Conservation (phyloP, 2,329 filamentous ascomycete genomes). For the Aspergillus calidoustus region DNA sequence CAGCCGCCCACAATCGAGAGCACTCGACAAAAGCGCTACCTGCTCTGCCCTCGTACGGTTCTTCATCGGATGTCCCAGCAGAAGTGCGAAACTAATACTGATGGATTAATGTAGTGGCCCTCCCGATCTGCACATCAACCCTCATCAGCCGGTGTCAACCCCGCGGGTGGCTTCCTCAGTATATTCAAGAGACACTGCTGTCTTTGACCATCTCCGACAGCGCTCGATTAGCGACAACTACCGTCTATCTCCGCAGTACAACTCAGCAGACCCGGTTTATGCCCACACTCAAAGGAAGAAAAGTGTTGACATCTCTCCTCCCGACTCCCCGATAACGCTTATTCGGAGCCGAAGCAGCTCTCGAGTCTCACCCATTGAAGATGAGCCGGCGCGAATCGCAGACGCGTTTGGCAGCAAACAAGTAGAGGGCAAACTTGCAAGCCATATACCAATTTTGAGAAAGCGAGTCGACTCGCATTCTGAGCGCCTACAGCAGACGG, state of each 20-base stretch:
- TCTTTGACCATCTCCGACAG: conserved; percentile 20
- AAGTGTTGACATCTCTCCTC: conserved; percentile 53
- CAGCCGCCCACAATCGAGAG: conserved; percentile 32
- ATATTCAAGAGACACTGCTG: conserved; percentile 58
- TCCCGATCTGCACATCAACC: conserved; percentile 18
- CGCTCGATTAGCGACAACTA: conserved; percentile 25
- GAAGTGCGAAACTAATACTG: not conserved
- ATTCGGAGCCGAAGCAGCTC: conserved; percentile 35
- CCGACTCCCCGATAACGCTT: conserved; percentile 46
- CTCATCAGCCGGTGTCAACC: conserved; percentile 25
- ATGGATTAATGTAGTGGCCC: conserved; percentile 24
- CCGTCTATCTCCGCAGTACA: conserved; percentile 10
- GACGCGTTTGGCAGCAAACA: conserved; percentile 16
- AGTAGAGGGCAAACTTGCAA: conserved; percentile 31
- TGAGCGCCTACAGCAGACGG: conserved; percentile 7
- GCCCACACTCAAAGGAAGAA: conserved; percentile 3
- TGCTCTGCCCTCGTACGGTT: conserved; percentile 45
- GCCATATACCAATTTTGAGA: conserved; percentile 34
- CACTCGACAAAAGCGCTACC: conserved; percentile 38
- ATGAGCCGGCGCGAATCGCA: conserved; percentile 24
- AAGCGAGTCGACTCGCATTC: conserved; percentile 25
- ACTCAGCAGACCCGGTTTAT: not conserved
- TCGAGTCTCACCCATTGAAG: conserved; percentile 49
- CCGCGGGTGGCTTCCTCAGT: conserved; percentile 62
- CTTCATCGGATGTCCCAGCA: not conserved